These are phyloP conservation scores for Pulveroboletus sp. DNA, from an alignment of 768 basidiomycete species.

Conservation along the genomic window DNA sequence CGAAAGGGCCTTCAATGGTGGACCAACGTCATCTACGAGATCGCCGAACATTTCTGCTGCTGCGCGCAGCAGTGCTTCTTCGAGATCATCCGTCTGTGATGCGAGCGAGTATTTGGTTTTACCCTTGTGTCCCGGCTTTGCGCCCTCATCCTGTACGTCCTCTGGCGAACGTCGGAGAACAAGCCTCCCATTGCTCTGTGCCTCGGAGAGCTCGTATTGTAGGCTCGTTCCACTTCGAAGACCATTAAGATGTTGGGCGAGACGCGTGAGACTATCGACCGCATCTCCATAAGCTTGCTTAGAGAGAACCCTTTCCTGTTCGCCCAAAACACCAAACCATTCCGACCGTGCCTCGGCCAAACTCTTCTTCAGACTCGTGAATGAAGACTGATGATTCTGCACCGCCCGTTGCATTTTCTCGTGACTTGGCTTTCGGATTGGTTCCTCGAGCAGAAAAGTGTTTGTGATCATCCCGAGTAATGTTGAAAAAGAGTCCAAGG, in stretches of 20 bases:
- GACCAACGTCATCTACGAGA: conserved; percentile 73
- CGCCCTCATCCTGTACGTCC: conserved; percentile 13
- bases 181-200: conserved; percentile 46
- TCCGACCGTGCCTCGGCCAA: conserved; percentile 87
- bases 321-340: conserved; percentile 43
- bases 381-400: conserved; percentile 81
- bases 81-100: conserved; percentile 42
- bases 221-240: conserved; percentile 78
- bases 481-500: conserved; percentile 84
- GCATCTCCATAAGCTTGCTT: conserved; percentile 78
- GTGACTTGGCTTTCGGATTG: conserved; percentile 50
- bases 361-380: conserved; percentile 84
- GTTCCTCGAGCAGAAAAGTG: conserved; percentile 80
- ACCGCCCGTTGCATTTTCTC: conserved; percentile 76
- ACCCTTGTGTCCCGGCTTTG: conserved; percentile 19
- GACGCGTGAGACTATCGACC: conserved; percentile 78
- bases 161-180: conserved; percentile 24
- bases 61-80: conserved; percentile 37
- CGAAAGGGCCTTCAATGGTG: conserved; percentile 69
- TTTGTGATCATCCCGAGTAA: conserved; percentile 76
- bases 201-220: conserved; percentile 77
- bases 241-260: conserved; percentile 93
- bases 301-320: conserved; percentile 24
- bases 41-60: conserved; percentile 76
- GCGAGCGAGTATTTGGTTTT: conserved; percentile 29